Conservation (phyloP, 495 filamentous ascomycete genomes). For the Aspergillus steynii region DNA sequence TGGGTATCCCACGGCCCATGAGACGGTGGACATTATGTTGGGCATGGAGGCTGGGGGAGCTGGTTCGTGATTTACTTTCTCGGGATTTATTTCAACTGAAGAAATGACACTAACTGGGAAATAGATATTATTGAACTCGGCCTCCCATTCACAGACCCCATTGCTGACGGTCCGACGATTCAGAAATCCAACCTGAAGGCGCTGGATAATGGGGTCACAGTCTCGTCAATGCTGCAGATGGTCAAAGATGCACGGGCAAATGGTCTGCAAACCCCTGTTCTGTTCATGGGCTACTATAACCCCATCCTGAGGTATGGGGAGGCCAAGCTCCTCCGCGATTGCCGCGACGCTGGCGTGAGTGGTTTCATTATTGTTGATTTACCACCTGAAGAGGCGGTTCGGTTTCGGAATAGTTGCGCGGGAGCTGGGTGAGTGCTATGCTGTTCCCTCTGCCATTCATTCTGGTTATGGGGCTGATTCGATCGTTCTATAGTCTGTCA, state of each 20-base stretch:
- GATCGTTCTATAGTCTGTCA: conserved; percentile 49
- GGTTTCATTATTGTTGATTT: conserved; percentile 89
- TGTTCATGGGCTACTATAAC: conserved; percentile 95
- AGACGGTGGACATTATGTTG: conserved; percentile 73
- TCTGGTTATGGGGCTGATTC: neutral
- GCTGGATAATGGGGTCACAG: conserved; percentile 74
- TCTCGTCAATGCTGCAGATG: conserved; percentile 67
- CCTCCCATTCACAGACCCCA: conserved; percentile 86
- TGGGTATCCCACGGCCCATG: conserved; percentile 70
- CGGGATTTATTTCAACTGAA: neutral
- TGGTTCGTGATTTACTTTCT: conserved; percentile 47
- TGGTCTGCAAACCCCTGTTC: conserved; percentile 70
- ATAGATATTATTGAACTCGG: conserved; percentile 47
- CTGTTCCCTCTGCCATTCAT: neutral
- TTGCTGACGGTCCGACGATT: conserved; percentile 85
- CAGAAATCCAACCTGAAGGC: conserved; percentile 78
- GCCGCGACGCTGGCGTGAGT: conserved; percentile 74
- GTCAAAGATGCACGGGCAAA: conserved; percentile 64
- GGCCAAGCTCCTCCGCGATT: conserved; percentile 63
- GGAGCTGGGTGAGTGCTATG: conserved; percentile 40
- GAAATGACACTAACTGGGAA: neutral
- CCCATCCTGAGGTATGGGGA: conserved; percentile 81
- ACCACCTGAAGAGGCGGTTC: conserved; percentile 83
- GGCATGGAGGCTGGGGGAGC: conserved; percentile 86
- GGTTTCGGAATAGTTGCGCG: conserved; percentile 73